These are phyloP conservation scores for Pelargonium australe DNA, from an alignment of 441 rosid species.

Conservation along the genomic window DNA sequence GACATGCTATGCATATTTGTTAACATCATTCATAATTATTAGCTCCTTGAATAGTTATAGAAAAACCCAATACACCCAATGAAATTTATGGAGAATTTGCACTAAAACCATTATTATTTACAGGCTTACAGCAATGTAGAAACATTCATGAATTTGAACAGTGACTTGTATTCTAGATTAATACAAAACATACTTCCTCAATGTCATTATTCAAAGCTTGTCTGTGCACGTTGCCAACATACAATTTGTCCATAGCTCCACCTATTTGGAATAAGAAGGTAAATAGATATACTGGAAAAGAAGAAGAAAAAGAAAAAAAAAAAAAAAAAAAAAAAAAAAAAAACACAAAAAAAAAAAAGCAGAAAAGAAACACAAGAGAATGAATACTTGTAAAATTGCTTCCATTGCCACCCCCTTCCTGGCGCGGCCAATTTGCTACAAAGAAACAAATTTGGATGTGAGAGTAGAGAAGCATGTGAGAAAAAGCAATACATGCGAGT, in stretches of 20 bases:
- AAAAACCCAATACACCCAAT: neutral
- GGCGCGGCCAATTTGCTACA: neutral
- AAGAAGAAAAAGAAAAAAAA: conserved; percentile 15
- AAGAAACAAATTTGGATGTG: neutral
- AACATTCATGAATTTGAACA: neutral
- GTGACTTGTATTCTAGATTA: conserved; percentile 13
- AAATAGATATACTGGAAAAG: conserved; percentile 9
- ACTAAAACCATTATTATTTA: neutral
- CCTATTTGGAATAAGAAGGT: conserved; percentile 25
- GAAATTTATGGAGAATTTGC: conserved; percentile 3
- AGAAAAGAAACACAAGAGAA: neutral
- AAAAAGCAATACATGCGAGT: neutral
- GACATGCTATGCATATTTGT: neutral
- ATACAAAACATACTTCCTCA: conserved; percentile 50
- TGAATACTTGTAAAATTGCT: neutral
- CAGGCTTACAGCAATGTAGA: neutral
- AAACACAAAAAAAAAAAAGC: too few relatives aligned
- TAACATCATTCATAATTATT: neutral
- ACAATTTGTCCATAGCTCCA: conserved; percentile 54
- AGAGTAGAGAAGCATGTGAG: conserved; percentile 1
- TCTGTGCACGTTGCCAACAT: conserved; percentile 64
- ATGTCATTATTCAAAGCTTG: conserved; percentile 59
- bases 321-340: conserved; percentile 10
- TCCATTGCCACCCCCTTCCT: conserved; percentile 1
- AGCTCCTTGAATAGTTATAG: neutral